Evolutionary conservation across 352 stramenopile species (phyloP), one percentile per base, ranked within the genome.

Genomic region (Phytophthora syringae): DNA sequence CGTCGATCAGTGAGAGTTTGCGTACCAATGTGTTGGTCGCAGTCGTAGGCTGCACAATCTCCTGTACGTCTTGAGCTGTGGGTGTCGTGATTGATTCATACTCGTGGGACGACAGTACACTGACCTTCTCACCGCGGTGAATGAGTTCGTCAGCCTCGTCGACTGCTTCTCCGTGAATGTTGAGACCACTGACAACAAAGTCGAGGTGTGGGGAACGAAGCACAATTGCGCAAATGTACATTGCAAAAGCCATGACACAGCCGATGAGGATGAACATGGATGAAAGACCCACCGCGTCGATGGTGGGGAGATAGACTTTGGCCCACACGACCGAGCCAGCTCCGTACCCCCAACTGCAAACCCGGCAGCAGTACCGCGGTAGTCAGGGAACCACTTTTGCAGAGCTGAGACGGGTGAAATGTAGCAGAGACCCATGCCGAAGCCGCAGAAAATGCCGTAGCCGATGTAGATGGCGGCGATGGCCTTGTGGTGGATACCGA

Each of bases 321-420:
- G 74, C 55, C 79, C 79, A 88, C 13, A 90, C 69, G 16, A 90
- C 72, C 0, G 80, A 80, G 1, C 81, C 81, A 2, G 77, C 80
- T 18, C 81, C 81, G 42, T 89, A 90, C 79, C 73, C 12, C 73
- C 74, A 1, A 90, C 77, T 6, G 81, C 81, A 50, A 90, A 89
- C 27, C 81, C 81, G 6, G 81, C 80, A 13, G 81, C 77, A 0
- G 76, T 83, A 21, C 81, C 81, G 9, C 81, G 77, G 61, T 86
- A 85, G 68, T 90, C 81, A 2, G 81, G 81, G 65, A 90, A 90
- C 81, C 81, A 90, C 44, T 88, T 86, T 43, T 88, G 80, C 13
- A 90, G 54, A 13, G 79, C 77, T 15, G 77, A 86, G 10, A 90
- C 81, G 7, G 81, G 81, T n/a, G 77, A 84, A 53, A 90, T 88